Evolutionary conservation across 768 basidiomycete genomes (phyloP).

Genomic region (Trametes elegans): DNA sequence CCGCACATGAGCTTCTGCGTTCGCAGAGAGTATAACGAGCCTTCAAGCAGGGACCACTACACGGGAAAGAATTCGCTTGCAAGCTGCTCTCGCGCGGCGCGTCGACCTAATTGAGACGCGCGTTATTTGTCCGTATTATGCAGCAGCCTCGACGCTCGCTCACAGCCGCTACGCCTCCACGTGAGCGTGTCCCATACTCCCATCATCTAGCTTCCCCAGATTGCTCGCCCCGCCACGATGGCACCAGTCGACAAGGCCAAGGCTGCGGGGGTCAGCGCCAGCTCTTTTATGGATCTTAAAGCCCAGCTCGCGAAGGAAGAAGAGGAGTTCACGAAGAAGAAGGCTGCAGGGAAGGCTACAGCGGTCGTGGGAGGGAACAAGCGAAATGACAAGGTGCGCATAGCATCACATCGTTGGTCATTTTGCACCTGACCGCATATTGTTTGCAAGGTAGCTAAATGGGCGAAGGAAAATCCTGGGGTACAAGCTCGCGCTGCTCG

Average conservation of each 20-base stretch:
- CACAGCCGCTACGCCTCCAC: conserved; percentile 10
- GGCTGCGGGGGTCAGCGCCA: conserved; percentile 66
- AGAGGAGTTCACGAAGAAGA: conserved; percentile 64
- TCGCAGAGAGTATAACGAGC: too few relatives aligned
- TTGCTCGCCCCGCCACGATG: conserved; percentile 8
- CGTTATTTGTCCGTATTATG: conserved; percentile 18
- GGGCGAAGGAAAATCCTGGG: conserved; percentile 76
- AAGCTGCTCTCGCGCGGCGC: too few relatives aligned
- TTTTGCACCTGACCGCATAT: not conserved
- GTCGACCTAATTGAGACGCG: too few relatives aligned
- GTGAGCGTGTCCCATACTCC: conserved; percentile 7
- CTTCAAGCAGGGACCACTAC: too few relatives aligned
- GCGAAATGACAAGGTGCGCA: conserved; percentile 66
- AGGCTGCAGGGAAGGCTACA: conserved; percentile 51
- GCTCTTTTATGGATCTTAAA: conserved; percentile 82
- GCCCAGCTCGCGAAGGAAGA: conserved; percentile 51
- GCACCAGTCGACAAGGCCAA: conserved; percentile 58
- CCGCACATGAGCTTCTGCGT: too few relatives aligned
- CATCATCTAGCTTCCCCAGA: not conserved
- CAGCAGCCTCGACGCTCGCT: conserved; percentile 11
- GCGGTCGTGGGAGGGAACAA: conserved; percentile 61
- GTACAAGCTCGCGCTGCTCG: conserved; percentile 59
- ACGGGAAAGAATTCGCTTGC: too few relatives aligned
- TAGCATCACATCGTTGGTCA: too few relatives aligned
- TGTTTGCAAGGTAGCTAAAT: conserved; percentile 35